Evolutionary conservation across 1,284 basidiomycete species (phyloP), one percentile per base, ranked within the genome.

Genomic region (Heterobasidion irregulare): DNA sequence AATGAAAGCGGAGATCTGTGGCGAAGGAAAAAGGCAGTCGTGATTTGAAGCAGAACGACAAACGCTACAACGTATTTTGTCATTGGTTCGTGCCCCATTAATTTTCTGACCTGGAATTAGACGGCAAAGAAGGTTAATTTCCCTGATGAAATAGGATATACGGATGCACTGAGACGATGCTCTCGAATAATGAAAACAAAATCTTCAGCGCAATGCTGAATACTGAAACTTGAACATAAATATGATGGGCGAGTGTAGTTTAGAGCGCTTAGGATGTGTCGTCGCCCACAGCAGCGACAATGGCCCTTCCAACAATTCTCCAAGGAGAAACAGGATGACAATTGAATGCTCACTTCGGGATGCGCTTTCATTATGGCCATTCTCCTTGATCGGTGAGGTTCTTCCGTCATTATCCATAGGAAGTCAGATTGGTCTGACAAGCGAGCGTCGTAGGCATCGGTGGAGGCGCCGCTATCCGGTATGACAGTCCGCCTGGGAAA

Each of bases 391-490:
- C 94, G 82, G 70, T 99, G 97, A 6, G 96, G 96, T 68, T 99
- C 97, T 70, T 99, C 96, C 1, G 93, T 98, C 82, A 97, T 90
- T 55, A 96, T 72, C 96, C 96, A 99, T 34, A 98, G 75, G 64
- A 94, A 94, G 64, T 94, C 92, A 1, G 77, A 70, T 0, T 89
- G 84, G 61, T 90, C 80, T 64, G 83, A 83, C 0, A 86, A 87
- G 0, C 79, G 79, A 4, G 70, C 76, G 16, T 73, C 65, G 60
- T 80, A 68, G 13, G 68, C 65, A 51, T 65, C 67, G 19, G 72
- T 75, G 6, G 36, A 10, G 62, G 80, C 65, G 60, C 77, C 74
- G 0, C 73, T 70, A 53, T 63, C 70, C 35, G 70, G 64, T 36
- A 81, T 71, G 26, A 73, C 74, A 0, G 84, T 86, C 54, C 87